Conservation (phyloP, 305 asterid genomes). For the Solanum aculeatissimum region DNA sequence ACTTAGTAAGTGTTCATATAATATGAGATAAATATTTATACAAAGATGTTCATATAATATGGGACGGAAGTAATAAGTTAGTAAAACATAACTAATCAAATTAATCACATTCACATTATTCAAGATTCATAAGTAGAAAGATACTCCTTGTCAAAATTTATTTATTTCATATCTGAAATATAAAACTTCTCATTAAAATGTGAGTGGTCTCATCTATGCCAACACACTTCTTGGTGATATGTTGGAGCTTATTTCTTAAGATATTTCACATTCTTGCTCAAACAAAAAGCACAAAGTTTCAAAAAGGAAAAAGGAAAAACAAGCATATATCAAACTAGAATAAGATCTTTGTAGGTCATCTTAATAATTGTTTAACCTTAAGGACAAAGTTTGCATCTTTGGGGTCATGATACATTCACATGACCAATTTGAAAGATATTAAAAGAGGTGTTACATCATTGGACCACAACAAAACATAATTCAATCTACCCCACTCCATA, state of each 20-base stretch:
- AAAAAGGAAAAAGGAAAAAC: background rate
- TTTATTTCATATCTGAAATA: background rate
- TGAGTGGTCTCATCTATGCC: background rate
- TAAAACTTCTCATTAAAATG: background rate
- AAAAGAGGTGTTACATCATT: conserved; percentile 43
- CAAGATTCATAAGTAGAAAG: background rate
- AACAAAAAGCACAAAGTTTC: background rate
- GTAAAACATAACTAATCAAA: accelerated
- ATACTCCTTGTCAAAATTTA: background rate
- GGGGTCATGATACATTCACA: background rate
- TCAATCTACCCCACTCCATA: conserved; percentile 23
- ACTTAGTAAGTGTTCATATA: no score
- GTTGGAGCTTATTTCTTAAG: background rate
- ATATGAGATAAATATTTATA: no score
- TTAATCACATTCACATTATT: background rate
- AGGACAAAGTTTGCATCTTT: conserved; percentile 1
- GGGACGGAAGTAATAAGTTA: no score
- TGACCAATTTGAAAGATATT: background rate
- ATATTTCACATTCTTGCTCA: background rate
- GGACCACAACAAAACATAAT: conserved; percentile 43
- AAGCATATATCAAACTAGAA: background rate
- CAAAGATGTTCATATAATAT: no score
- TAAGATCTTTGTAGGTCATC: background rate
- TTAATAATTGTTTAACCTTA: background rate
- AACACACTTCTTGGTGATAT: background rate